phyloP scores from a whole-genome alignment of 176 grass and related monocot species.

The Hordeum marinum region DNA sequence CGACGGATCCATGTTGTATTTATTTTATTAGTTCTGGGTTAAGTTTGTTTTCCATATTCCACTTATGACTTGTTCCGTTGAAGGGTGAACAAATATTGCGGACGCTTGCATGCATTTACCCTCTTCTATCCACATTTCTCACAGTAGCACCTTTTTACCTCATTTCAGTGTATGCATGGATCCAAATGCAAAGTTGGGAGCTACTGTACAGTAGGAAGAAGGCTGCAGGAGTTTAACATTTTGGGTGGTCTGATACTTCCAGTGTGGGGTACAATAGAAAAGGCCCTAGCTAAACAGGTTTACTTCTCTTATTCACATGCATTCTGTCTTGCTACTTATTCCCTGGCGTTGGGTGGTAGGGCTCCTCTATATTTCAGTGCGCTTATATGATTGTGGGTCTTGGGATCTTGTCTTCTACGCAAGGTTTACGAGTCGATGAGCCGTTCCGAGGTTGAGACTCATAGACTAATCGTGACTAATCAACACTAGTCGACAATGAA shows the following conservation, averaged over 20 bases:
- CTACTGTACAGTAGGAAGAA: slow-evolving; percentile 92
- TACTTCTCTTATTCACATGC: not conserved
- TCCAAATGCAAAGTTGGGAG: slow-evolving; percentile 90
- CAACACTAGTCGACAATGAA: too few species aligned
- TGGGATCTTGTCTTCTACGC: not conserved
- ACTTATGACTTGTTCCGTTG: not conserved
- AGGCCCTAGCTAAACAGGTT: slow-evolving; percentile 89
- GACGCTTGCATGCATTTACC: not conserved
- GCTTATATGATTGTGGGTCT: slow-evolving; percentile 4
- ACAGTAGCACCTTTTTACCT: slow-evolving; percentile 6
- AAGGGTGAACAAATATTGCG: not conserved
- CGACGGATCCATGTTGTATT: slow-evolving; percentile 6
- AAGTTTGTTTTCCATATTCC: slow-evolving; percentile 13
- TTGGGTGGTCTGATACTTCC: slow-evolving; percentile 98
- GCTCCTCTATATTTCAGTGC: slow-evolving; percentile 13
- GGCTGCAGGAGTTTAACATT: slow-evolving; percentile 88
- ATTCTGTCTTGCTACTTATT: not conserved
- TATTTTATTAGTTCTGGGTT: not conserved
- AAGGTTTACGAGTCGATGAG: too few species aligned
- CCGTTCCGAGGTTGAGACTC: too few species aligned
- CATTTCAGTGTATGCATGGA: slow-evolving; percentile 98
- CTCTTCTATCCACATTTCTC: slow-evolving; percentile 16
- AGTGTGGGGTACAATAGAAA: slow-evolving; percentile 90
- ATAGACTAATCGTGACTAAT: too few species aligned
- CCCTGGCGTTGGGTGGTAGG: not conserved